Evolutionary conservation across 140 eudicot genomes (phyloP).

Genomic region (Oenanthe javanica): DNA sequence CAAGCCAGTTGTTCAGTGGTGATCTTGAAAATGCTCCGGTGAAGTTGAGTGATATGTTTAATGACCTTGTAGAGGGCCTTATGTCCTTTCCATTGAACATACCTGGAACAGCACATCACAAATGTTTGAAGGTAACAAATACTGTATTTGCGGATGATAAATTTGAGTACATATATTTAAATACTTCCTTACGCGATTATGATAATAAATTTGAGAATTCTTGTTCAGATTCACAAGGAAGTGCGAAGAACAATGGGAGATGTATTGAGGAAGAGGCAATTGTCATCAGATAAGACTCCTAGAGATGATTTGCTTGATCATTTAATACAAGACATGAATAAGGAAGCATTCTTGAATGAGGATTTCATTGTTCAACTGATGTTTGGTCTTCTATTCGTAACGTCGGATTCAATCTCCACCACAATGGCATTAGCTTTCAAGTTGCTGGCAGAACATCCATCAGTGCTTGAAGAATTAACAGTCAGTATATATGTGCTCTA

Average conservation of each 20-base stretch:
- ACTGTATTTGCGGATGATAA: background rate
- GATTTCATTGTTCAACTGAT: slow-evolving; percentile 42
- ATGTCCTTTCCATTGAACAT: slow-evolving; percentile 56
- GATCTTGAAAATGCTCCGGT: slow-evolving; percentile 38
- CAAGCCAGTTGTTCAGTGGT: slow-evolving; percentile 38
- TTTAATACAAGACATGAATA: slow-evolving; percentile 30
- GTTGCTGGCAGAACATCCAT: slow-evolving; percentile 48
- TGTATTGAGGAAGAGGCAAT: slow-evolving; percentile 32
- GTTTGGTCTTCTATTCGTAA: slow-evolving; percentile 48
- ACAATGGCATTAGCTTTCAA: slow-evolving; percentile 43
- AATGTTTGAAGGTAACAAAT: slow-evolving; percentile 47
- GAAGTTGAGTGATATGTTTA: slow-evolving; percentile 44
- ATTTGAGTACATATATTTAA: background rate
- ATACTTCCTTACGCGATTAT: background rate
- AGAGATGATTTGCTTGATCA: slow-evolving; percentile 45
- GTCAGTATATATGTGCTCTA: slow-evolving; percentile 21
- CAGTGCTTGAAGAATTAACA: slow-evolving; percentile 37
- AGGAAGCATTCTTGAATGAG: slow-evolving; percentile 35
- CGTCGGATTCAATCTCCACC: slow-evolving; percentile 42
- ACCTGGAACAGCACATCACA: slow-evolving; percentile 62
- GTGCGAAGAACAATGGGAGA: slow-evolving; percentile 37
- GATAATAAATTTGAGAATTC: background rate
- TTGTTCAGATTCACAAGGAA: slow-evolving; percentile 33
- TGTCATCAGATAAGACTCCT: slow-evolving; percentile 18
- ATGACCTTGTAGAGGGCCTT: slow-evolving; percentile 37